These are phyloP conservation scores for Leccinum boreale DNA, from an alignment of 768 basidiomycete genomes.

Conservation along the genomic window DNA sequence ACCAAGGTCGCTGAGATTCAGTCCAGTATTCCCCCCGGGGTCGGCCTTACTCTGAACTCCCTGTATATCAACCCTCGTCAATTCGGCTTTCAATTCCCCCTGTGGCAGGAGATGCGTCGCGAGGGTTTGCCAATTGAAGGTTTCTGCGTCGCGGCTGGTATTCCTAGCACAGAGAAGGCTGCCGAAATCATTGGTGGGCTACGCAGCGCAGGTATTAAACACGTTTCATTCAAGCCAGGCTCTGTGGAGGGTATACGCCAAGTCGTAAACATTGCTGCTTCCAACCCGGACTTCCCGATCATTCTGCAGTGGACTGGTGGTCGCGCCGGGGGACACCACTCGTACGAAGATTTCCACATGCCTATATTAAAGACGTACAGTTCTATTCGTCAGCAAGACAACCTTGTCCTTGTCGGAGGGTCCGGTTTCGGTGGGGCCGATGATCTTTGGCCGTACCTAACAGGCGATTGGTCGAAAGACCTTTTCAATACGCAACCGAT, in stretches of 20 bases:
- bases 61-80: slow-evolving; percentile 98
- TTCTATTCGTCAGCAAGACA: slow-evolving; percentile 82
- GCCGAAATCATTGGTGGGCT: slow-evolving; percentile 91
- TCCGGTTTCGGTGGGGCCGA: slow-evolving; percentile 95
- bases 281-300: slow-evolving; percentile 94
- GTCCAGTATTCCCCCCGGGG: slow-evolving; percentile 75
- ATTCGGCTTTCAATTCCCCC: slow-evolving; percentile 93
- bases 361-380: slow-evolving; percentile 89
- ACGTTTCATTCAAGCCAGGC: slow-evolving; percentile 97
- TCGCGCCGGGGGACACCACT: slow-evolving; percentile 97
- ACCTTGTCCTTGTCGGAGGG: slow-evolving; percentile 88
- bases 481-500: slow-evolving; percentile 85
- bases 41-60: slow-evolving; percentile 91
- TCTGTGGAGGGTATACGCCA: slow-evolving; percentile 97
- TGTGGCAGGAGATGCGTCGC: slow-evolving; percentile 96
- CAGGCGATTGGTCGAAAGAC: slow-evolving; percentile 89
- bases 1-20: slow-evolving; percentile 93
- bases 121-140: slow-evolving; percentile 97
- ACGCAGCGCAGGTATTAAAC: slow-evolving; percentile 82
- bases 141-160: slow-evolving; percentile 98
- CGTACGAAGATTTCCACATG: slow-evolving; percentile 98
- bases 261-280: slow-evolving; percentile 91
- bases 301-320: slow-evolving; percentile 99
- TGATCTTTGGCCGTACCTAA: slow-evolving; percentile 95
- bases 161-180: slow-evolving; percentile 95